Base-by-base conservation (phyloP, 2,329 filamentous ascomycete species). In the Aspergillus aculeatus region DNA sequence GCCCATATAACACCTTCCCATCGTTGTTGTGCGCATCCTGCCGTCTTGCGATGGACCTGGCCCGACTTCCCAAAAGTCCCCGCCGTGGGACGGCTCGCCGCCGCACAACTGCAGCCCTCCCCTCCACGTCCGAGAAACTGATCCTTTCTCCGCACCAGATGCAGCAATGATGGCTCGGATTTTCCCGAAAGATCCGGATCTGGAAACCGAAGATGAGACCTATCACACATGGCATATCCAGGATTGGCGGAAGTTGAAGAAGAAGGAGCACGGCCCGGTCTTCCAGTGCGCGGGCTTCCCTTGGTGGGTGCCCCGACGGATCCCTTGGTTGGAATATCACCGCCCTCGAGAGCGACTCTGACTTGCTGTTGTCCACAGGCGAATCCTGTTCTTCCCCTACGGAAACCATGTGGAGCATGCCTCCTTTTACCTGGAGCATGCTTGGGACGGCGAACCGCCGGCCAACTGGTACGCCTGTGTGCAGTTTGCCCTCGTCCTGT, bases 401-500 rank as follows among this genome's bases (percentile, higher is more conserved):
- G 95, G 95, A 54, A 99, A 99, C 75, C 94, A 96, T 66, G 90
- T 93, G 58, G 94, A 98, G 66, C 90, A 91, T 71, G 92, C 90
- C 50, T 98, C 95, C 5, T 91, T 99, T 74, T 99, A 98, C 76
- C 86, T 99, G 23, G 95, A 99, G 75, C 95, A 98, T 75, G 95
- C 92, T 49, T 96, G 91, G 77, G 89, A 91, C 31, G 75, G 76
- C 24, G 82, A 89, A 62, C 84, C 94, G 11, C 92, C 94, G 12
- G 91, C 96, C 49, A 90, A 96, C 73, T 99, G 94, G 92, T 95
- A 93, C 76, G 94, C 92, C 69, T 99, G 95, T 73, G 92, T 96
- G 49, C 95, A 98, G 73, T 99, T 99, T 76, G 89, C 91, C 60
- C 82, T 99, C 52, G 94, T 98, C 4, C 82, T 99, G 57, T 97